Evolutionary conservation across 2,329 filamentous ascomycete genomes (phyloP).

Genomic region (Coniochaeta prunicola): DNA sequence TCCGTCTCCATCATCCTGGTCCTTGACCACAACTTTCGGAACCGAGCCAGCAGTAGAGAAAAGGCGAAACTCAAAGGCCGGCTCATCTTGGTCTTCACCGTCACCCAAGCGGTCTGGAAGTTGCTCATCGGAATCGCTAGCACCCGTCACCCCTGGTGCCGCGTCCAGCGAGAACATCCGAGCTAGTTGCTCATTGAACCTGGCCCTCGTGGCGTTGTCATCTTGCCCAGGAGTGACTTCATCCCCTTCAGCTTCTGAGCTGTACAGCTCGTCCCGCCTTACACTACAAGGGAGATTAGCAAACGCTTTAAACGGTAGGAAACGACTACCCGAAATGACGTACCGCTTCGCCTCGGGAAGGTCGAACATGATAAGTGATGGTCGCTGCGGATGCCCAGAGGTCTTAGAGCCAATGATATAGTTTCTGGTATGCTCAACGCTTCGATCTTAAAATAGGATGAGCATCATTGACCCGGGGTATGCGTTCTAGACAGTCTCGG

Average conservation of each 20-base stretch:
- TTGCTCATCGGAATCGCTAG: constrained; percentile 7
- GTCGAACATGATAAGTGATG: constrained; percentile 36
- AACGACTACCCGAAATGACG: constrained; percentile 8
- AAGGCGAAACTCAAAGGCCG: constrained; percentile 49
- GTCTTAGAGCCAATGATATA: background rate
- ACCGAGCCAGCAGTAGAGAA: constrained; percentile 35
- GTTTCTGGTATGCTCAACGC: background rate
- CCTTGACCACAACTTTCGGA: constrained; percentile 38
- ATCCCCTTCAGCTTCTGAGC: constrained; percentile 20
- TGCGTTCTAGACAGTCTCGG: background rate
- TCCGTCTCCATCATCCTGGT: constrained; percentile 31
- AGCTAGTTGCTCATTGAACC: constrained; percentile 40
- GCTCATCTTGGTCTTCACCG: constrained; percentile 13
- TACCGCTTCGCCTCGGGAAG: constrained; percentile 46
- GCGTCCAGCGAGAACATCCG: constrained; percentile 34
- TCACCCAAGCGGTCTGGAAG: constrained; percentile 20
- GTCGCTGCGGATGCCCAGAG: background rate
- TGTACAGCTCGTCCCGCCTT: constrained; percentile 46
- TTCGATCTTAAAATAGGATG: background rate
- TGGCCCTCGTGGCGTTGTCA: constrained; percentile 32
- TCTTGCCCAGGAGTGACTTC: constrained; percentile 20
- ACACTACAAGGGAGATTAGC: constrained; percentile 30
- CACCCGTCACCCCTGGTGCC: background rate
- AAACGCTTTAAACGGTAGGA: constrained; percentile 2
- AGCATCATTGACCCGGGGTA: background rate